These are phyloP conservation scores for Pholiota molesta DNA, from an alignment of 768 basidiomycete species.

Conservation along the genomic window DNA sequence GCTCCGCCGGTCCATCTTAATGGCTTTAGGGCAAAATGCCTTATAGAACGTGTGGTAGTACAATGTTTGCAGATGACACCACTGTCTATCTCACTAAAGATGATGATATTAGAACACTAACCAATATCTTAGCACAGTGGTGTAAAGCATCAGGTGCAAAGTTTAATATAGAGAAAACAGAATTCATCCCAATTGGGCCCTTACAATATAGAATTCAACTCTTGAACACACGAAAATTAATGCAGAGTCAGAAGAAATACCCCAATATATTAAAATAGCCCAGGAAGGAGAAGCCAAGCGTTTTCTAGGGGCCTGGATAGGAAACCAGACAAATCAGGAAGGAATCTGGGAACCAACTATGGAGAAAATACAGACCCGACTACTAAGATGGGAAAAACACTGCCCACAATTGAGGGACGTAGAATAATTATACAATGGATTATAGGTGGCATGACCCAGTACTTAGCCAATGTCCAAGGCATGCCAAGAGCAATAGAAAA, in stretches of 20 bases:
- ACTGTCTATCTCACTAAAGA: slow-evolving; percentile 32
- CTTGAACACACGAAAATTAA: slow-evolving; percentile 13
- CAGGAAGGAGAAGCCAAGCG: slow-evolving; percentile 31
- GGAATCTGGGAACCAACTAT: slow-evolving; percentile 27
- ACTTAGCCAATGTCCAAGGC: slow-evolving; percentile 28
- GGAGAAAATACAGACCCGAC: slow-evolving; percentile 24
- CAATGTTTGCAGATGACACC: slow-evolving; percentile 45
- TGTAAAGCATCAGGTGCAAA: slow-evolving; percentile 41
- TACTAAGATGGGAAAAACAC: slow-evolving; percentile 26
- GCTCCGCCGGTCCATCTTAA: slow-evolving; percentile 30
- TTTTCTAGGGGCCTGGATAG: slow-evolving; percentile 36
- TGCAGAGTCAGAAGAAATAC: slow-evolving; percentile 11
- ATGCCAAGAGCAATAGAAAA: slow-evolving; percentile 28
- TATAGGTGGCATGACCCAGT: slow-evolving; percentile 28
- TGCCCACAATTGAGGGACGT: slow-evolving; percentile 18
- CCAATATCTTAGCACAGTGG: slow-evolving; percentile 36
- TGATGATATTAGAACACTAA: slow-evolving; percentile 29
- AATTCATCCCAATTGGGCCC: slow-evolving; percentile 38
- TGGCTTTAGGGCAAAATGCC: slow-evolving; percentile 25
- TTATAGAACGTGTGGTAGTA: slow-evolving; percentile 25
- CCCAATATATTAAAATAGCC: slow-evolving; percentile 29
- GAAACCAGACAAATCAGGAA: slow-evolving; percentile 27
- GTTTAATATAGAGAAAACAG: slow-evolving; percentile 46
- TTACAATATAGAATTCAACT: slow-evolving; percentile 18
- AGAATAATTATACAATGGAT: slow-evolving; percentile 25